A percentile compares a stretch with the other conserved stretches of the same genome.
Evolutionary conservation across 2,329 filamentous ascomycete species (phyloP).

Genomic region (Metarhizium guizhouense): DNA sequence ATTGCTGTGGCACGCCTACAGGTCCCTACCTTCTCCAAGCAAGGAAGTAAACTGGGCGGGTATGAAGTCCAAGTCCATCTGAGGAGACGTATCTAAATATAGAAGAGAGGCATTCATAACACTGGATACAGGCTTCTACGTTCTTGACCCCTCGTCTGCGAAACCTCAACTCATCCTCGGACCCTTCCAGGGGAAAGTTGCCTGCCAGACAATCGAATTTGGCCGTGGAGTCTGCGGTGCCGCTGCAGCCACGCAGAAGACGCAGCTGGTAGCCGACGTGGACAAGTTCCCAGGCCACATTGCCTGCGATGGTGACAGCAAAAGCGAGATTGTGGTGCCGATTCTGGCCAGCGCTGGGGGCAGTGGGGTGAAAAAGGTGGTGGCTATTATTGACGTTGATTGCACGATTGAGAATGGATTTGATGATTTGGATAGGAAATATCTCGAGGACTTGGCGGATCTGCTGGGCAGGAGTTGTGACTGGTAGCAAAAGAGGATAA

Average conservation of each 20-base stretch:
- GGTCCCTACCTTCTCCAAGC: slow-evolving; percentile 59
- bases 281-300: slow-evolving; percentile 72
- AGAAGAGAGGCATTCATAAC: neutral
- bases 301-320: slow-evolving; percentile 67
- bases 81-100: neutral
- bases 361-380: slow-evolving; percentile 34
- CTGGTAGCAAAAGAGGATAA: slow-evolving; percentile 37
- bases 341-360: slow-evolving; percentile 36
- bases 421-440: slow-evolving; percentile 54
- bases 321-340: slow-evolving; percentile 76
- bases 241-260: slow-evolving; percentile 50
- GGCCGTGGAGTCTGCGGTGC: slow-evolving; percentile 68
- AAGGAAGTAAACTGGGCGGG: slow-evolving; percentile 69
- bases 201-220: slow-evolving; percentile 70
- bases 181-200: slow-evolving; percentile 72
- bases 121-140: slow-evolving; percentile 56
- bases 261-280: slow-evolving; percentile 63
- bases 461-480: slow-evolving; percentile 54
- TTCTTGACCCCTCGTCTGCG: slow-evolving; percentile 42
- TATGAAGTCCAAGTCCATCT: slow-evolving; percentile 20
- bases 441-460: slow-evolving; percentile 56
- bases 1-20: slow-evolving; percentile 71
- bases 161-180: slow-evolving; percentile 59
- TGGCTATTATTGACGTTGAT: slow-evolving; percentile 74
- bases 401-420: slow-evolving; percentile 61